These are phyloP conservation scores for Halenospora varia DNA, from an alignment of 495 filamentous ascomycete genomes.

Conservation along the genomic window DNA sequence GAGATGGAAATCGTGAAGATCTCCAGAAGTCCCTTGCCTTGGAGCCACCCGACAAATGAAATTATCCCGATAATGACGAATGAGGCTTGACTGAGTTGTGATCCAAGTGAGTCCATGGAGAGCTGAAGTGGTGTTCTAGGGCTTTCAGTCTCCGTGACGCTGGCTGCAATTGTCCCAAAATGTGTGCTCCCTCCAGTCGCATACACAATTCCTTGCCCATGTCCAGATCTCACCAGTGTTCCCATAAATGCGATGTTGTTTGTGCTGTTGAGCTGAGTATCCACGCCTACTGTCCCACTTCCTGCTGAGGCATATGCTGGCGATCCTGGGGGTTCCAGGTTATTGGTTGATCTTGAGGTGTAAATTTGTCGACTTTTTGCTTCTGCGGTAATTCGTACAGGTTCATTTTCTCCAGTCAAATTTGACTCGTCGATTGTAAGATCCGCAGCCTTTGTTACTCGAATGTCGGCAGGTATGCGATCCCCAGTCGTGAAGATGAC, in stretches of 20 bases:
- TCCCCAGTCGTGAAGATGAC: conserved; percentile 94
- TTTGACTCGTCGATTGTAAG: conserved; percentile 96
- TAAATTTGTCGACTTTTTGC: conserved; percentile 30
- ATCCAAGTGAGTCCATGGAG: conserved; percentile 94
- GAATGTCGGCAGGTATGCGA: conserved; percentile 92
- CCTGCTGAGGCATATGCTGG: conserved; percentile 59
- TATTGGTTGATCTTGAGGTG: conserved; percentile 33
- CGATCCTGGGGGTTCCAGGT: conserved; percentile 42
- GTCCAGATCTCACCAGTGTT: conserved; percentile 91
- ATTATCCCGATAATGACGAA: conserved; percentile 94
- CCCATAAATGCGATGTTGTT: conserved; percentile 97
- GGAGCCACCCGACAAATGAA: conserved; percentile 79
- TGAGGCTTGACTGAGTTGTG: conserved; percentile 91
- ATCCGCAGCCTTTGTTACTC: conserved; percentile 84
- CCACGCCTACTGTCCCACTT: conserved; percentile 57
- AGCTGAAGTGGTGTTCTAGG: conserved; percentile 89
- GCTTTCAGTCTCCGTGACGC: conserved; percentile 88
- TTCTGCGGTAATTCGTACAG: conserved; percentile 72
- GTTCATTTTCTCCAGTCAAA: conserved; percentile 93
- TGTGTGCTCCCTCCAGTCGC: conserved; percentile 89
- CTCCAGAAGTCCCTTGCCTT: conserved; percentile 84
- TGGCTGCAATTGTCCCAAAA: conserved; percentile 94
- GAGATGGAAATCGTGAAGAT: conserved; percentile 98
- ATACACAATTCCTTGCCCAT: conserved; percentile 93
- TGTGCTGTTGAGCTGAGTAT: conserved; percentile 44